phyloP scores from a whole-genome alignment of 2,329 filamentous ascomycete genomes.

The Scleromitrula shiraiana region DNA sequence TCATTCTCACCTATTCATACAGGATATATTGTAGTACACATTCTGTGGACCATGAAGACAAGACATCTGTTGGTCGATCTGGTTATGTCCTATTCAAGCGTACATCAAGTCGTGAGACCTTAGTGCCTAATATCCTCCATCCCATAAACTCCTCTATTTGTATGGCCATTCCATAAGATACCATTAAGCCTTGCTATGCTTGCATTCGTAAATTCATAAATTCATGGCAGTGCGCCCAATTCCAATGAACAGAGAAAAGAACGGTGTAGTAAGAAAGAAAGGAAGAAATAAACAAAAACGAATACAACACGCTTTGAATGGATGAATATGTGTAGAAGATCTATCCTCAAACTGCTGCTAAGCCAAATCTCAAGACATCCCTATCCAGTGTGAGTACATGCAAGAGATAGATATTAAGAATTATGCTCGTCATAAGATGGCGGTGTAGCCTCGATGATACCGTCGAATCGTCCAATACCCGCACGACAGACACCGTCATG shows the following conservation, averaged over 20 bases:
- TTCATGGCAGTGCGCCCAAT: neutral
- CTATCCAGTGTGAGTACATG: neutral
- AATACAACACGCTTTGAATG: too few relatives aligned
- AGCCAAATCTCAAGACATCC: neutral
- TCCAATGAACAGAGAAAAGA: neutral
- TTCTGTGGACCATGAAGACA: too few relatives aligned
- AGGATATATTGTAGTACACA: too few relatives aligned
- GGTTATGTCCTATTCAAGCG: too few relatives aligned
- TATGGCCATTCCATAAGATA: neutral
- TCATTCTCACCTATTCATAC: too few relatives aligned
- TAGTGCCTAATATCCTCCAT: neutral
- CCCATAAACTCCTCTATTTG: neutral
- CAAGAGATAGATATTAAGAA: neutral
- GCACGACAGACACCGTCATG: conserved; percentile 21
- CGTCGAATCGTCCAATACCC: conserved; percentile 25
- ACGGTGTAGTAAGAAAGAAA: too few relatives aligned
- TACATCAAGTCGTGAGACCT: neutral
- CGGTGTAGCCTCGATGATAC: conserved; percentile 18
- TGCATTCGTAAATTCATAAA: neutral
- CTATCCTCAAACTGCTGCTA: too few relatives aligned
- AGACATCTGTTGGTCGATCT: too few relatives aligned
- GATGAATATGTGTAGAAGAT: too few relatives aligned
- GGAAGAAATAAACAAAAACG: too few relatives aligned
- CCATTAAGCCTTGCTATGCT: neutral
- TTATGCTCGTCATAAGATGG: neutral